Base-by-base conservation (phyloP, 257 asterid species). In the Scutellaria baicalensis region DNA sequence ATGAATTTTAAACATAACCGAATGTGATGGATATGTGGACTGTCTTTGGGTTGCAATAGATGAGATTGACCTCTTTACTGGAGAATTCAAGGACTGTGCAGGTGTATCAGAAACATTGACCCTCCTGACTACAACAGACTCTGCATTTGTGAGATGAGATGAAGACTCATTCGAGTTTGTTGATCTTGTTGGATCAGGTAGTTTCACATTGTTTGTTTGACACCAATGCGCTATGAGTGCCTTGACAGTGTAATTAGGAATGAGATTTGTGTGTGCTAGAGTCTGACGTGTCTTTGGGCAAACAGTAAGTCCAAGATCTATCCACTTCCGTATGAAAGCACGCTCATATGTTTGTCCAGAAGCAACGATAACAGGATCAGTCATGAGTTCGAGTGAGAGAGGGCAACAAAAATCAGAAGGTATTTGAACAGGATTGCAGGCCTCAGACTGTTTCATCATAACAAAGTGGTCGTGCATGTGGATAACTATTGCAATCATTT, bases 281-380 rank as follows among this genome's bases (percentile, higher is more conserved):
- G 86, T 66, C 78, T 89, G 96, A 23, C 88, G 81, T 16, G 96
- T 85, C 87, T 87, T 87, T 16, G 96, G 94, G 81, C 96, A 89
- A 59, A 89, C 88, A 56, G 83, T 82, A 44, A 89, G 84, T n/a
- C 94, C 96, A 59, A 89, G 94, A 67, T 87, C 94, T 67, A 86
- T 80, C 96, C 96, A 89, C 61, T 79, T 79, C 74, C 86, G 78
- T 59, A 89, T 89, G 68, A 85, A 87, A 62, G 81, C 85, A 27
- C 90, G 83, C 78, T 89, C 96, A 27, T 87, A 89, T 12, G 96
- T 89, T 87, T 87, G 92, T 51, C 96, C 94, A 64, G 94, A 89
- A 33, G 90, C 87, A 72, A 89, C 86, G 73, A 89, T 87, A 64
- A 89, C 96, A 68, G 94, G 96, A 54, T 89, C 94, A 3, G 87